phyloP scores from a whole-genome alignment of 2,329 filamentous ascomycete species.

The Colletotrichum somersetense region DNA sequence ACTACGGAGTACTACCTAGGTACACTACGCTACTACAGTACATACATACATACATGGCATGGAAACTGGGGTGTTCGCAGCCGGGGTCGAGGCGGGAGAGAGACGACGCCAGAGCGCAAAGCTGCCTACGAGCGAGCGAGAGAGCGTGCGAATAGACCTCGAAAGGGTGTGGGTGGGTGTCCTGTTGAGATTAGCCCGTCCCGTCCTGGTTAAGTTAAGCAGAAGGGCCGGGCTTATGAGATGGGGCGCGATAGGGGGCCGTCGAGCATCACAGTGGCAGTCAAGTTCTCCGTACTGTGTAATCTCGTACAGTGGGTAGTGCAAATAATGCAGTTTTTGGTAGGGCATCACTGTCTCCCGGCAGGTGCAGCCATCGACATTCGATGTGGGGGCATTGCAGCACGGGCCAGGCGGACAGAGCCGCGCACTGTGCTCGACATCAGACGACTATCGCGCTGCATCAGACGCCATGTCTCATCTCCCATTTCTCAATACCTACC shows the following conservation, averaged over 20 bases:
- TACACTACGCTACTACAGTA: too few species aligned
- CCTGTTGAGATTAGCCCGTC: conserved; percentile 58
- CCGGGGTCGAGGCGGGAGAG: conserved; percentile 18
- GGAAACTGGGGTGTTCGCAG: conserved; percentile 29
- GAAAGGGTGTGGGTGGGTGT: conserved; percentile 54
- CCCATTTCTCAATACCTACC: conserved; percentile 33
- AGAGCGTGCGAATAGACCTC: neutral
- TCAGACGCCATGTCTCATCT: conserved; percentile 42
- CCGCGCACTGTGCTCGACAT: conserved; percentile 34
- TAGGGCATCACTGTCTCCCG: conserved; percentile 16
- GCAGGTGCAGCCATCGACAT: conserved; percentile 13
- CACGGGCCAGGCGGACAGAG: conserved; percentile 9
- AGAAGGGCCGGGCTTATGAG: conserved; percentile 40
- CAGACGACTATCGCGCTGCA: conserved; percentile 39
- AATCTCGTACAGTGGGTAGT: conserved; percentile 16
- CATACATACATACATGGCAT: neutral
- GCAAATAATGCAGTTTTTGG: conserved; percentile 27
- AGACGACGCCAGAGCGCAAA: neutral
- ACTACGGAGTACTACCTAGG: neutral
- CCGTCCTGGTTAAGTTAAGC: conserved; percentile 42
- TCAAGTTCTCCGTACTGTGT: neutral
- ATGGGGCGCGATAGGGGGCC: conserved; percentile 48
- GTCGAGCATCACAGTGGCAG: conserved; percentile 43
- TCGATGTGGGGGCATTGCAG: neutral
- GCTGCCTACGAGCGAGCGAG: too few species aligned